Base-by-base conservation (phyloP, 768 basidiomycete species). In the Russula brevipes region DNA sequence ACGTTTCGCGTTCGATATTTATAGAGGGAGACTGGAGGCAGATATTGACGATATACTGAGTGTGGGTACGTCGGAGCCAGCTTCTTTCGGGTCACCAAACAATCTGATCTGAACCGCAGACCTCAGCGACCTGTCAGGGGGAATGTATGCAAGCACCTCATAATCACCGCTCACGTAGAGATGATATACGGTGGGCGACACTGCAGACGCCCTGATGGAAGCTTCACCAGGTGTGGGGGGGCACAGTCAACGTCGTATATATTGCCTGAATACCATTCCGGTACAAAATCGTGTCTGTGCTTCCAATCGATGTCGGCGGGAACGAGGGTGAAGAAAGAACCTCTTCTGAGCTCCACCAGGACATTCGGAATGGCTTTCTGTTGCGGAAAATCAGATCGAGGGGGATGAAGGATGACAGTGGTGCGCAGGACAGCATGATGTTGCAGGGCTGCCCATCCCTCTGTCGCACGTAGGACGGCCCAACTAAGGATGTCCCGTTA, bases 391-490 rank as follows among this genome's bases (percentile, higher is more conserved):
- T 44, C 16, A 33, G 16, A 36, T 19, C 58, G 33, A 8, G 82
- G 81, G 11, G 86, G 84, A 54, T 78, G 73, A 17, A 94, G 64
- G 2, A 81, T 85, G 5, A 94, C 61, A 10, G 80, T 81, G 0
- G 88, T 82, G 41, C 82, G 85, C 17, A 94, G 78, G 36, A 93
- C 74, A 8, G 82, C 79, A 68, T 92, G 85, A 69, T 92, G 89
- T 72, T 96, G 93, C 17, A 94, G 74, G 24, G 83, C 86, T 30
- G 91, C 87, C 93, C 93, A 94, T 12, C 93, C 93, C 73, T 92
- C 88, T 2, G 87, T 85, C 31, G 80, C 77, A 12, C 91, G 85
- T 58, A 94, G 78, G 54, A 80, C 77, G 36, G 80, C 72, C 93
- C 91, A 94, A 49, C 89, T 90, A 67, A 11, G 33, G 14, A 24